A percentile compares a stretch with the other conserved stretches of the same genome.
phyloP scores from a whole-genome alignment of 2,329 filamentous ascomycete genomes.

The Raffaelea albimanens region DNA sequence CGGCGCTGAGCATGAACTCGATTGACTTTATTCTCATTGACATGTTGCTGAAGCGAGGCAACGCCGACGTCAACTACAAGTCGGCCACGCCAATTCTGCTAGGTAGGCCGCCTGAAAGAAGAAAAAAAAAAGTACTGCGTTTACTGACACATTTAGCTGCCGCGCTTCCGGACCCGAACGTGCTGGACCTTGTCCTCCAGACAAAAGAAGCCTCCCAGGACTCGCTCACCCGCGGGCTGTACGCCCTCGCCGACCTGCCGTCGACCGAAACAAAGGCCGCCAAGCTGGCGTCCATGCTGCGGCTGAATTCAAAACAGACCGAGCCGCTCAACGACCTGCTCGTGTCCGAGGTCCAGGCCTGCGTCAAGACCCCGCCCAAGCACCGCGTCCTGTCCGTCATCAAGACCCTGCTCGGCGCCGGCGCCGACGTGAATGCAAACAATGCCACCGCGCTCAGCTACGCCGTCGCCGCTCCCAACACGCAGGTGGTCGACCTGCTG shows the following conservation, averaged over 20 bases:
- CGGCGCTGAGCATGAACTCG: slow-evolving; percentile 31
- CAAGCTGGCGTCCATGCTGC: slow-evolving; percentile 40
- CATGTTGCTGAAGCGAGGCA: slow-evolving; percentile 39
- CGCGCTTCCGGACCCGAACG: slow-evolving; percentile 32
- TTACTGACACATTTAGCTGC: slow-evolving; percentile 22
- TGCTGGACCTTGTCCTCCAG: slow-evolving; percentile 37
- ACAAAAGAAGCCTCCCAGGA: slow-evolving; percentile 33
- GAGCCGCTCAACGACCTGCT: slow-evolving; percentile 35
- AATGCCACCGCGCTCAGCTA: slow-evolving; percentile 41
- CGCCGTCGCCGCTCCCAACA: slow-evolving; percentile 36
- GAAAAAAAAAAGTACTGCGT: too few relatives aligned
- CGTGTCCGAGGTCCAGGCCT: slow-evolving; percentile 38
- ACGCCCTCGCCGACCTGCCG: slow-evolving; percentile 31
- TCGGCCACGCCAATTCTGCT: slow-evolving; percentile 31
- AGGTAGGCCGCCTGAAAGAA: slow-evolving; percentile 17
- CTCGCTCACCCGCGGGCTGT: slow-evolving; percentile 33
- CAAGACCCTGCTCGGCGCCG: slow-evolving; percentile 36
- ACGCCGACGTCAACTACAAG: slow-evolving; percentile 42
- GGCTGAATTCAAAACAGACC: slow-evolving; percentile 30
- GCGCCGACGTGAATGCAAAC: slow-evolving; percentile 45
- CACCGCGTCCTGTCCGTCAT: slow-evolving; percentile 33
- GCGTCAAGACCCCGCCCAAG: slow-evolving; percentile 27
- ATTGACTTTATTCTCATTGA: slow-evolving; percentile 40
- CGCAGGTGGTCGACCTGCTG: slow-evolving; percentile 37
- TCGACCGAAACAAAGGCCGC: slow-evolving; percentile 35